Evolutionary conservation across 352 stramenopile genomes (phyloP).

Genomic region (Peronospora belbahrii): DNA sequence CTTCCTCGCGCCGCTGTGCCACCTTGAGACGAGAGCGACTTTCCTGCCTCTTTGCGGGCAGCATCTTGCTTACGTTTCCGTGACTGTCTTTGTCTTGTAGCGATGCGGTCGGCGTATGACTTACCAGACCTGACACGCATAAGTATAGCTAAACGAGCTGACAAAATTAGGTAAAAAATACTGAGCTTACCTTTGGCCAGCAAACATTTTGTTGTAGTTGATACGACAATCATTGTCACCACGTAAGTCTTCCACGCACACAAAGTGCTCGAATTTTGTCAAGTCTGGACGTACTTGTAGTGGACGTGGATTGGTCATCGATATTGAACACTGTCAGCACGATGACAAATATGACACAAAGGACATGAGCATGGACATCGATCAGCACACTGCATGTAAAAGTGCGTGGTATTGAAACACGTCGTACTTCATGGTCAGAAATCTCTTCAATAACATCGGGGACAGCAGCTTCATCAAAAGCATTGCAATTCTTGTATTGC

Average conservation of each 20-base stretch:
- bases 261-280: slow-evolving; percentile 54
- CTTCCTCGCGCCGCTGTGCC: slow-evolving; percentile 14
- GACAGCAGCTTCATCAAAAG: slow-evolving; percentile 13
- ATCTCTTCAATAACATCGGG: slow-evolving; percentile 52
- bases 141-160: not conserved
- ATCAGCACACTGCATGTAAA: not conserved
- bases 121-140: slow-evolving; percentile 24
- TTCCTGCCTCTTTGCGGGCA: slow-evolving; percentile 8
- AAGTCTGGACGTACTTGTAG: slow-evolving; percentile 33
- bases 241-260: slow-evolving; percentile 51
- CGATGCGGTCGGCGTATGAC: slow-evolving; percentile 48
- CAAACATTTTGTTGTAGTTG: slow-evolving; percentile 68
- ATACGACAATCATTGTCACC: slow-evolving; percentile 51
- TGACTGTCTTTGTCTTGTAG: slow-evolving; percentile 29
- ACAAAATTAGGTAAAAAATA: not conserved
- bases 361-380: not conserved
- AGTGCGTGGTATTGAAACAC: not conserved
- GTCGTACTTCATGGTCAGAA: slow-evolving; percentile 52
- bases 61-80: slow-evolving; percentile 41
- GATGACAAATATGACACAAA: not conserved
- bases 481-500: slow-evolving; percentile 24
- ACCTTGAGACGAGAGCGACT: not conserved
- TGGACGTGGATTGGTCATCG: slow-evolving; percentile 13
- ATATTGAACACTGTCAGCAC: slow-evolving; percentile 1
- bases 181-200: slow-evolving; percentile 40